Conservation (phyloP, 768 basidiomycete genomes). For the Tulasnella sp. region DNA sequence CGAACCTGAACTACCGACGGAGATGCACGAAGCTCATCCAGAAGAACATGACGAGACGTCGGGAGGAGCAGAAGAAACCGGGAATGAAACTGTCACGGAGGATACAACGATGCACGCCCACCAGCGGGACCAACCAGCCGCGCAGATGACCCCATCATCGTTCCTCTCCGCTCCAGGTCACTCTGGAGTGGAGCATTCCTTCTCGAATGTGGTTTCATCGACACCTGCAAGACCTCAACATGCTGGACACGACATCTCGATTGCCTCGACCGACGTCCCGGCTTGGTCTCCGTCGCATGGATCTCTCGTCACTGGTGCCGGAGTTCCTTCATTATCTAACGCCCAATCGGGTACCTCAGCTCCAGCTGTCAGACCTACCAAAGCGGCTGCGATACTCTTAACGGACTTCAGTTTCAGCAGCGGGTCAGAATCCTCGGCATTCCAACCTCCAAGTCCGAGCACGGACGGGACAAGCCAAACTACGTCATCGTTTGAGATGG, state of each 20-base stretch:
- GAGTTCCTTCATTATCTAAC: background rate
- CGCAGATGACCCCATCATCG: background rate
- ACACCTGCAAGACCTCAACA: slow-evolving; percentile 20
- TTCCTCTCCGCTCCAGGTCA: background rate
- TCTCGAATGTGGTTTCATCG: slow-evolving; percentile 21
- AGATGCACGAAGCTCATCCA: background rate
- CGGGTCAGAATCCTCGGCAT: background rate
- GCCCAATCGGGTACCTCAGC: background rate
- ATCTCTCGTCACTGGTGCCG: background rate
- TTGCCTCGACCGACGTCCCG: background rate
- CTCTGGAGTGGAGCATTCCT: slow-evolving; percentile 21
- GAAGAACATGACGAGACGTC: background rate
- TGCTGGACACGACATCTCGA: slow-evolving; percentile 6
- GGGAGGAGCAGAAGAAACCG: slow-evolving; percentile 5
- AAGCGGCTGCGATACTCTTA: background rate
- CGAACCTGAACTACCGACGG: slow-evolving; percentile 17
- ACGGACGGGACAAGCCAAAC: background rate
- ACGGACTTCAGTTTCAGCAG: slow-evolving; percentile 10
- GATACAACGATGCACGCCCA: background rate
- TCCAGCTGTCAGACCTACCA: background rate
- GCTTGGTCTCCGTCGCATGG: slow-evolving; percentile 2
- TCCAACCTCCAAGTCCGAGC: slow-evolving; percentile 15
- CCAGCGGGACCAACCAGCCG: background rate
- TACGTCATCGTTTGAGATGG: background rate
- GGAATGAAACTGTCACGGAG: background rate